Percentiles rank a stretch among this genome's conserved stretches.
Conservation (phyloP, 2,329 filamentous ascomycete species). For the Pyrenophora graminea region DNA sequence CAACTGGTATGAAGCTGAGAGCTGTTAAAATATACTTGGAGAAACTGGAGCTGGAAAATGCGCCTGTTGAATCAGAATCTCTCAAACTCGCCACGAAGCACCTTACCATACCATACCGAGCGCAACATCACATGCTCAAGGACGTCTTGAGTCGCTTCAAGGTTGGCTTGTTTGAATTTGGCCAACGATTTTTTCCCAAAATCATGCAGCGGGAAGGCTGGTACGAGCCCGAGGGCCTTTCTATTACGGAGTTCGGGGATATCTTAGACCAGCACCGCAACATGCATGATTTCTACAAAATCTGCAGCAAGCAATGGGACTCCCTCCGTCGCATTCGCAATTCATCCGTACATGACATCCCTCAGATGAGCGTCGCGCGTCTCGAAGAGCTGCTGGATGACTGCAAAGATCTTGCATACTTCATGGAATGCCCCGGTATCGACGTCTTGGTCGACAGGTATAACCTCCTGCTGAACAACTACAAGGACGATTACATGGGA, state of each 20-base stretch:
- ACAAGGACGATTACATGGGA: neutral
- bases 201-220: neutral
- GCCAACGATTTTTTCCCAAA: neutral
- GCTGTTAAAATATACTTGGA: too few species aligned
- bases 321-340: constrained; percentile 3
- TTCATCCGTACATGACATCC: neutral
- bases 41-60: too few species aligned
- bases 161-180: neutral
- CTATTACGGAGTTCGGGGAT: neutral
- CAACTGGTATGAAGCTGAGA: too few species aligned
- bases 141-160: neutral
- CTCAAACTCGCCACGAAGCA: neutral
- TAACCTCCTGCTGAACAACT: neutral
- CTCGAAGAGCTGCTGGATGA: constrained; percentile 2
- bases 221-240: neutral
- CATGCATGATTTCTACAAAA: neutral
- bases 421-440: neutral
- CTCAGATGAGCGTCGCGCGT: neutral
- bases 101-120: neutral
- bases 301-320: neutral
- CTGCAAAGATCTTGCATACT: neutral
- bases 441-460: neutral
- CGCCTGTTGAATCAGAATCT: too few species aligned
- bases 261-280: neutral
- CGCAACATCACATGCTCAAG: neutral